Evolutionary conservation across 495 filamentous ascomycete species (phyloP), one percentile per base, ranked within the genome.

Genomic region (Lindgomyces ingoldianus): DNA sequence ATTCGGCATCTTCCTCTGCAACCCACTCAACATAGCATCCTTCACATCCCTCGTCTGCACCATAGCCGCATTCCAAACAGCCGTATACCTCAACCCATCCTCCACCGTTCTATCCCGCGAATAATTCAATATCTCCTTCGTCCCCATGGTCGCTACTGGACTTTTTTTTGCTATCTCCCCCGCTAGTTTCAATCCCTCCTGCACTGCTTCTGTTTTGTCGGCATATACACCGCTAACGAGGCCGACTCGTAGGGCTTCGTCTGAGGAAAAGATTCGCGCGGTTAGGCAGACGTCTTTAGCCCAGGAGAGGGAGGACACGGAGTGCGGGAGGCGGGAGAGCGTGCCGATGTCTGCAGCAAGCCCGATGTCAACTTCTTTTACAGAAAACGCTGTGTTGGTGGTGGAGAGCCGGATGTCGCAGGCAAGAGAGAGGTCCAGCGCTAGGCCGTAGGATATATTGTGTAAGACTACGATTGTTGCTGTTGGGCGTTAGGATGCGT

Each of bases 291-390:
- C 88, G 36, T 98, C 95, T 75, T 96, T 96, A 26, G 96, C 90
- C 92, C 93, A 98, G 10, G 86, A 87, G 57, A 77, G 77, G 60
- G 79, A 86, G 1, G 87, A 87, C 4, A 96, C 91, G 8, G 89
- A 79, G 76, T 95, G 94, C 29, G 94, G 94, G 44, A 98, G 78
- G 1, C 94, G 87, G 21, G 82, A 85, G 41, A 98, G 77, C 1
- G 92, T 96, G 16, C 94, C 94, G 49, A 98, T 86, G 74, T 98
- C 94, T 16, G 94, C 94, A 12, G 94, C 94, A 26, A 98, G 75
- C 0, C 94, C 94, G 36, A 98, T 95, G 72, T 97, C 94, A 14
- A 96, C 91, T 77, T 98, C 95, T 72, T 96, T 96, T 22, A 98
- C 91, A 0, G 86, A 79, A 67, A 97, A 90, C 24, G 78, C 79